Base-by-base conservation (phyloP, 169 alveolate genomes). In the Theileria annulata region DNA sequence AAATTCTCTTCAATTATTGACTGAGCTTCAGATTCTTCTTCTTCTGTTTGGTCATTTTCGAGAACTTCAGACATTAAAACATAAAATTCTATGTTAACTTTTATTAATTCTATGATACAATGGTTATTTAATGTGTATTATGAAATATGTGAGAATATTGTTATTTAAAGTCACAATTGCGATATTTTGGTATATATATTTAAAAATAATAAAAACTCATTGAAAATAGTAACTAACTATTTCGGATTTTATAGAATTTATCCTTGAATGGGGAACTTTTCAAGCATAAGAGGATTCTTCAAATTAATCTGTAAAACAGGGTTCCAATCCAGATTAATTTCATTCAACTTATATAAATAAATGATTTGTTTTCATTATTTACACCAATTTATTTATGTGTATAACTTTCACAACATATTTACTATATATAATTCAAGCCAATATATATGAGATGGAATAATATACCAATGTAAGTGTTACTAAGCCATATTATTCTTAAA, bases 1-100 rank as follows among this genome's bases (percentile, higher is more conserved):
- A 83, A 69, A 48, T 71, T 35, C 31, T 81, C 88, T 25, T 75
- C 88, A 74, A 81, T 81, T 8, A 63, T 37, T 19, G 73, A 64
- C 15, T 64, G 73, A 64, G 28, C 27, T 23, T 35, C 73, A 21
- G 49, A 21, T 64, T 35, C 73, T 37, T 64, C 73, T n/a, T 56
- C 66, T 12, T 56, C 28, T 56, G 27, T 4, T 10, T 1, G 66
- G 17, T 56, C 66, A 25, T 56, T 56, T 56, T 56, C 66, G 17
- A 56, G 28, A 10, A 56, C 66, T 21, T 56, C 66, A 25, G 66
- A 56, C 66, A 56, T 56, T 56, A 21, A 42, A 42, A 3, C 51
- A 42, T 42, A 42, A 42, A 42, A 42, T 10, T 42, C 51, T 42
- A 42, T 42, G 13, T 17, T 42, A 8, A 42, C 51, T 42, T 42